A percentile compares a stretch with the other conserved stretches of the same genome.
phyloP scores from a whole-genome alignment of 805 yeast genomes.

The Yarrowia keelungensis region DNA sequence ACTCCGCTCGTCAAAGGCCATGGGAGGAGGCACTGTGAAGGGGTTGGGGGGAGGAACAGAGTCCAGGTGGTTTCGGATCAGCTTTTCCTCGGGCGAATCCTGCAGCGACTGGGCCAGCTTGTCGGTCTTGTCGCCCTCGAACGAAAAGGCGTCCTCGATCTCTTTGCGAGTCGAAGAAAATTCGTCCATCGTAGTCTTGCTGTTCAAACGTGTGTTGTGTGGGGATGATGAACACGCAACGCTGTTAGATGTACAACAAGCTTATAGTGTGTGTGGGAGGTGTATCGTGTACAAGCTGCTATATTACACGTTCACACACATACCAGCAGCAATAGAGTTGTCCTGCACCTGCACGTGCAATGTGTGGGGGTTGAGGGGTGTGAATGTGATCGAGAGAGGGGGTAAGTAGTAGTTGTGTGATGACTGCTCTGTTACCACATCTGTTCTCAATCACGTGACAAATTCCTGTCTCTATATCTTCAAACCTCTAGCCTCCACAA shows the following conservation, averaged over 20 bases:
- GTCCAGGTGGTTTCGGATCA: slow-evolving; percentile 26
- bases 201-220: neutral
- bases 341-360: slow-evolving; percentile 12
- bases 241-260: too few species aligned
- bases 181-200: slow-evolving; percentile 1
- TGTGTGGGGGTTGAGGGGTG: neutral
- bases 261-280: too few species aligned
- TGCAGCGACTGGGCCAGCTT: neutral
- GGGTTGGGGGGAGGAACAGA: slow-evolving; percentile 31
- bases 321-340: neutral
- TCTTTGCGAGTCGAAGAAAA: slow-evolving; percentile 23
- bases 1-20: slow-evolving; percentile 12
- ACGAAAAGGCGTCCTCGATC: slow-evolving; percentile 30
- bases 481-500: neutral
- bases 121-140: slow-evolving; percentile 4
- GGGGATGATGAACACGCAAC: neutral
- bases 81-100: slow-evolving; percentile 24
- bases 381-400: neutral
- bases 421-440: too few species aligned
- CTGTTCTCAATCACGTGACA: neutral
- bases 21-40: slow-evolving; percentile 24
- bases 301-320: slow-evolving; percentile 11
- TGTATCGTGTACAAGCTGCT: too few species aligned
- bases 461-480: too few species aligned
- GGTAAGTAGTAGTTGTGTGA: neutral